Evolutionary conservation across 1,139 yeast species (phyloP), one percentile per base, ranked within the genome.

Genomic region (Yamadazyma sp.): DNA sequence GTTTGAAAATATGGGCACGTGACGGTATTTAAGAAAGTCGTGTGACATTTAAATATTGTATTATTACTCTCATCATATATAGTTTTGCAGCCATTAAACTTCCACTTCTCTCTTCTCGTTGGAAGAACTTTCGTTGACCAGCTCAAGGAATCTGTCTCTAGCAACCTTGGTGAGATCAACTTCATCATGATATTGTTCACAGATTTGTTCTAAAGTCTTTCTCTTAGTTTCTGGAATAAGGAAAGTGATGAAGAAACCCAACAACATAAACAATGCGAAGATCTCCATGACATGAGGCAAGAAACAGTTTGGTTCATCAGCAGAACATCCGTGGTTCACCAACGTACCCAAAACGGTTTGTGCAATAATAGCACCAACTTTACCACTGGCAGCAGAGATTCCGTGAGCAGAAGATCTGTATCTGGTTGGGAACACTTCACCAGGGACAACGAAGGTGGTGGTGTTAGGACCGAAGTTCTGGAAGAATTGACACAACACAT

Each of bases 321-420:
- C 66, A 31, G 83, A 66, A 78, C 95, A 87, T 50, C 79, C 76
- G 64, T 84, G 90, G 72, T 84, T 72, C 44, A 83, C 76, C 55
- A 87, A 76, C 48, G 95, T 86, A 73, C 96, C 96, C 52, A 88
- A 64, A 62, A 86, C 83, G 46, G 95, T 84, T 69, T 89, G 94
- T 28, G 97, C 97, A 68, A 92, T 79, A 52, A 92, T 87, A 44
- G 98, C 97, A 72, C 98, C 98, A 50, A 86, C 73, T 71, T 92
- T 92, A 77, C 98, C 98, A 37, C 80, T 62, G 39, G 96, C 97
- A 50, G 98, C 98, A 51, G 96, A 87, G 48, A 92, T 70, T 76
- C 98, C 98, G 62, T 92, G 98, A 40, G 97, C 97, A 51, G 97
- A 83, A 31, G 97, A 92, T 80, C 98, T 87, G 72, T 89, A 88